Percentiles rank a stretch among this genome's conserved stretches.
phyloP scores from a whole-genome alignment of 352 stramenopile species.

The Globisporangium splendens region DNA sequence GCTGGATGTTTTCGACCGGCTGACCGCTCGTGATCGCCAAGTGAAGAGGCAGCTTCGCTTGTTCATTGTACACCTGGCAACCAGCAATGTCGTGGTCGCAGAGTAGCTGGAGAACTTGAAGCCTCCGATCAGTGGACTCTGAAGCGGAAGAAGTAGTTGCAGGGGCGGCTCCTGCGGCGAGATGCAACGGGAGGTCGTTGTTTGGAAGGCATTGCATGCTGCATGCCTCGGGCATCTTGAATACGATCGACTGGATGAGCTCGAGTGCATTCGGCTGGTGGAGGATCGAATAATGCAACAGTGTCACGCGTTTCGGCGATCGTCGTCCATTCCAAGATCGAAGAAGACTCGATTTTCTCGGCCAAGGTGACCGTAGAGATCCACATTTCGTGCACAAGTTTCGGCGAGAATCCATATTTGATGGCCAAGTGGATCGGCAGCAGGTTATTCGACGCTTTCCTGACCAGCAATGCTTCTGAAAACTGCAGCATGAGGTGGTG shows the following conservation, averaged over 20 bases:
- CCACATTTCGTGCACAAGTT: slow-evolving; percentile 18
- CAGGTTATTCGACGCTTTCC: slow-evolving; percentile 23
- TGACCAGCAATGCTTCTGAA: slow-evolving; percentile 16
- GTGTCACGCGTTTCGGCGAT: slow-evolving; percentile 33
- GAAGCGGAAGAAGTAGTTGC: neutral
- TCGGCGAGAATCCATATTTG: slow-evolving; percentile 32
- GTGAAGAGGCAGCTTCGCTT: slow-evolving; percentile 47
- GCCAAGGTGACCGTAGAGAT: slow-evolving; percentile 7
- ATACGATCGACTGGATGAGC: slow-evolving; percentile 33
- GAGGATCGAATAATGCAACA: slow-evolving; percentile 58
- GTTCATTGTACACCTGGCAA: slow-evolving; percentile 42
- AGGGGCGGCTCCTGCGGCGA: slow-evolving; percentile 23
- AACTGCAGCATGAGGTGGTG: slow-evolving; percentile 17
- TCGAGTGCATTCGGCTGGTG: slow-evolving; percentile 26
- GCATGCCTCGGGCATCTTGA: slow-evolving; percentile 25
- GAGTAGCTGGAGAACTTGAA: slow-evolving; percentile 13
- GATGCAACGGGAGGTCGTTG: slow-evolving; percentile 45
- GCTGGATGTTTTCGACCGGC: slow-evolving; percentile 17
- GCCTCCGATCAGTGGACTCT: neutral
- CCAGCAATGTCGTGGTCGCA: slow-evolving; percentile 25
- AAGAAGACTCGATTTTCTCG: neutral
- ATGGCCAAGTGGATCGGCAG: slow-evolving; percentile 42
- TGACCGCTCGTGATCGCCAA: slow-evolving; percentile 28
- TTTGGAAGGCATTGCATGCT: slow-evolving; percentile 19
- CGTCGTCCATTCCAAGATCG: slow-evolving; percentile 20